Base-by-base conservation (phyloP, 768 basidiomycete genomes). In the Coprinopsis strossmayeri region DNA sequence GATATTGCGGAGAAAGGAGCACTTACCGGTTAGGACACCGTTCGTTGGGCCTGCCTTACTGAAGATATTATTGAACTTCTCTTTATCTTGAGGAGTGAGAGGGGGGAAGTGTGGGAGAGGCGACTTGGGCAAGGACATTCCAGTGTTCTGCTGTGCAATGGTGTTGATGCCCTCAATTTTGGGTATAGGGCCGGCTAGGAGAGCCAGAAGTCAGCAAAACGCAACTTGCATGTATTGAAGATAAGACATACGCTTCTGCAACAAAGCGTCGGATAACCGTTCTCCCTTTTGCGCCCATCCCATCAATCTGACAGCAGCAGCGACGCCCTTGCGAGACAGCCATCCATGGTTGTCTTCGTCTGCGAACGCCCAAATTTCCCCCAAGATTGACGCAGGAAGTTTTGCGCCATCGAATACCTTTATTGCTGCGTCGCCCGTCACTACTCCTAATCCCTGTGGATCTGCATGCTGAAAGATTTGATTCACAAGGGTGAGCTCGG, bases 321-420 rank as follows among this genome's bases (percentile, higher is more conserved):
- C 83, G 57, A 92, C 89, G 37, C 89, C 88, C 61, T 90, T 93
- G 55, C 79, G 82, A 10, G 91, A 84, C 46, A 99, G 78, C 69
- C 84, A 92, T 1, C 96, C 96, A 52, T 89, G 89, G 72, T 97
- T 94, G 26, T 93, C 84, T 48, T 87, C 83, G 71, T 99, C 96
- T 43, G 92, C 84, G 50, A 98, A 69, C 51, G 72, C 78, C 95
- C 96, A 99, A 54, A 99, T 85, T 69, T 96, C 91, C 38, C 94
- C 91, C 53, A 99, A 81, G 28, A 77, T 75, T 15, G 76, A 70
- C 7, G 91, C 83, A 32, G 81, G 69, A 52, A 98, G 79, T 60
- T 87, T 84, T 46, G 94, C 85, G 49, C 88, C 85, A 51, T 80
- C 74, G 59, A 98, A 91, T 51, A 94, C 73, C 61, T 78, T 81